Evolutionary conservation across 805 yeast species (phyloP).

Genomic region (Monosporozyma yasuniensis): DNA sequence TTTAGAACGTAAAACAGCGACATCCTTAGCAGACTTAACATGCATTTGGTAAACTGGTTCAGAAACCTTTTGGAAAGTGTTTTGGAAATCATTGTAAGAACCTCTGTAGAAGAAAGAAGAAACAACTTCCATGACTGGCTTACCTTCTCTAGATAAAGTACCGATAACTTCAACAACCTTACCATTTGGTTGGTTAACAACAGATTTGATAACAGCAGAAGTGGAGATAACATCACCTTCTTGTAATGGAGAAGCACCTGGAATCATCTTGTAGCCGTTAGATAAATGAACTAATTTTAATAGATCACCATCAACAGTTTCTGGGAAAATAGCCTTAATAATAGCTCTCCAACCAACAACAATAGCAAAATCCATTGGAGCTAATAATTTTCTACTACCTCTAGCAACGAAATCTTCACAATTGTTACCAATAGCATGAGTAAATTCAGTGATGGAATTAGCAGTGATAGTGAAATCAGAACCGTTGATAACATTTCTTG

Average conservation of each 20-base stretch:
- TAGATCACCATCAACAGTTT: conserved; percentile 91
- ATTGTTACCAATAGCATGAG: conserved; percentile 94
- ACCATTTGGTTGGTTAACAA: conserved; percentile 85
- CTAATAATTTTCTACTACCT: conserved; percentile 73
- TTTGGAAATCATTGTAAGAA: conserved; percentile 72
- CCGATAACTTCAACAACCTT: conserved; percentile 95
- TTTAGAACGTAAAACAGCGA: conserved; percentile 87
- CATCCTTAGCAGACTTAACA: conserved; percentile 70
- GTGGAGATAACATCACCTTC: conserved; percentile 81
- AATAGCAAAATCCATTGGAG: conserved; percentile 99
- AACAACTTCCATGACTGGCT: conserved; percentile 85
- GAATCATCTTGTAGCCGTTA: conserved; percentile 85
- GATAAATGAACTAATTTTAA: conserved; percentile 89
- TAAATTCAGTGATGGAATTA: conserved; percentile 78
- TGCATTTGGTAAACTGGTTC: conserved; percentile 82
- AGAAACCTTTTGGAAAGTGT: conserved; percentile 79
- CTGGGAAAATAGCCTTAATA: conserved; percentile 96
- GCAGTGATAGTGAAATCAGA: conserved; percentile 58
- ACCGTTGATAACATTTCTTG: conserved; percentile 63
- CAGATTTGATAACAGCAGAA: conserved; percentile 77
- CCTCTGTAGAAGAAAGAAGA: conserved; percentile 98
- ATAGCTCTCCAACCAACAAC: conserved; percentile 98
- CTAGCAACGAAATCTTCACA: conserved; percentile 92
- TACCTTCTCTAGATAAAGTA: conserved; percentile 63
- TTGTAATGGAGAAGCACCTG: conserved; percentile 84